Conservation (phyloP, 2,329 filamentous ascomycete genomes). For the Fusarium sp. region DNA sequence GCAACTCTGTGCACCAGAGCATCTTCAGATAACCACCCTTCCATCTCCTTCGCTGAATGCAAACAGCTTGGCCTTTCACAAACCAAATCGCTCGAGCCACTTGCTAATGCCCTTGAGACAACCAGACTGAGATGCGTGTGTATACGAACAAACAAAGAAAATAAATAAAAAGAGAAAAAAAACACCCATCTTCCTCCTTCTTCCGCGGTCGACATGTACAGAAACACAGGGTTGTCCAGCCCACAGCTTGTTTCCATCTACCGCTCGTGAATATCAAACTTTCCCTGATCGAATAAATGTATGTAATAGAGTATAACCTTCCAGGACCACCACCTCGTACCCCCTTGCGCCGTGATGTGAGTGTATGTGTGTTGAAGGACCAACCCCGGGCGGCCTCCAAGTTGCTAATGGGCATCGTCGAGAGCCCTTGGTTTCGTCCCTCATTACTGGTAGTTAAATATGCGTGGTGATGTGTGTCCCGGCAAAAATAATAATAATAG, state of each 20-base stretch:
- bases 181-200: conserved; percentile 24
- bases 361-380: conserved; percentile 30
- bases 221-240: conserved; percentile 36
- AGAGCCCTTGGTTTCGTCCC: conserved; percentile 40
- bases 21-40: conserved; percentile 6
- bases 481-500: conserved; percentile 38
- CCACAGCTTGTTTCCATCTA: conserved; percentile 28
- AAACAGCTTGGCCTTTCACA: conserved; percentile 23
- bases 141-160: conserved; percentile 44
- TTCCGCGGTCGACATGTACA: conserved; percentile 20
- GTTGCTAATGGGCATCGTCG: conserved; percentile 39
- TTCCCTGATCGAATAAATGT: conserved; percentile 41
- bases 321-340: conserved; percentile 39
- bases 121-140: conserved; percentile 43
- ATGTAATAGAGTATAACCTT: conserved; percentile 43
- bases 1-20: conserved; percentile 6
- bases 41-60: conserved; percentile 18
- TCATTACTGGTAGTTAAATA: conserved; percentile 44
- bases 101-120: conserved; percentile 43
- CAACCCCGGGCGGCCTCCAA: conserved; percentile 34
- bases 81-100: conserved; percentile 23
- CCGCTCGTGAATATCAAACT: conserved; percentile 36
- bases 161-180: conserved; percentile 39
- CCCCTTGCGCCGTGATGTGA: conserved; percentile 44
- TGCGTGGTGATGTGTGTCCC: conserved; percentile 40